Evolutionary conservation across 2,329 filamentous ascomycete genomes (phyloP).

Genomic region (Fusarium sp.): DNA sequence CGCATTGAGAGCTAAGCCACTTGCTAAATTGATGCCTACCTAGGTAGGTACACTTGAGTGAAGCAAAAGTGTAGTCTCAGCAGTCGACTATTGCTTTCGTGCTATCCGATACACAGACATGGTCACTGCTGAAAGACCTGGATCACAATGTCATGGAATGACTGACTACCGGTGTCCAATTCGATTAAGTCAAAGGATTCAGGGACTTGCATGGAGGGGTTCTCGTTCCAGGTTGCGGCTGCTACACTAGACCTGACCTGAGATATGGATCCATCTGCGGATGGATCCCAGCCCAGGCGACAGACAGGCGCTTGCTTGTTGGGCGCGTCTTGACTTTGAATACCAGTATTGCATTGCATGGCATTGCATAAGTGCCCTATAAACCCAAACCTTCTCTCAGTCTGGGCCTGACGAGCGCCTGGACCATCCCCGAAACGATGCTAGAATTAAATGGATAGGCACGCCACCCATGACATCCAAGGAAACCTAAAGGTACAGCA

Average conservation of each 20-base stretch:
- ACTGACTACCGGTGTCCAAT: not conserved
- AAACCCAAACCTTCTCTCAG: constrained; percentile 20
- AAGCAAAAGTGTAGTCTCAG: not conserved
- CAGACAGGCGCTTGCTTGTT: constrained; percentile 20
- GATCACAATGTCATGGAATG: not conserved
- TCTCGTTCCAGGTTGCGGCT: constrained; percentile 25
- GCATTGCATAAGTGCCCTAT: constrained; percentile 9
- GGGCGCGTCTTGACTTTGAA: constrained; percentile 22
- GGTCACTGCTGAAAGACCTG: not conserved
- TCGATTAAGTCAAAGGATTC: constrained; percentile 18
- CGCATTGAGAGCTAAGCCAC: constrained; percentile 44
- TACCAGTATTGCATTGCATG: constrained; percentile 14
- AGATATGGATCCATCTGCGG: constrained; percentile 16
- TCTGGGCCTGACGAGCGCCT: constrained; percentile 38
- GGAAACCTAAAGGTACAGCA: constrained; percentile 3
- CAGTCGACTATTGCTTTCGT: not conserved
- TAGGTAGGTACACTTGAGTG: not conserved
- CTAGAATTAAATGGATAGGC: constrained; percentile 15
- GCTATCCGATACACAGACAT: not conserved
- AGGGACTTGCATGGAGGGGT: constrained; percentile 25
- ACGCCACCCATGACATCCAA: constrained; percentile 25
- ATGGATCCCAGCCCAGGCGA: constrained; percentile 26
- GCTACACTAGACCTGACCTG: constrained; percentile 20
- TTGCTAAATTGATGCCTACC: constrained; percentile 3
- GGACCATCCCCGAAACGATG: constrained; percentile 42